Base-by-base conservation (phyloP, 2,329 filamentous ascomycete genomes). In the Aspergillus piperis region DNA sequence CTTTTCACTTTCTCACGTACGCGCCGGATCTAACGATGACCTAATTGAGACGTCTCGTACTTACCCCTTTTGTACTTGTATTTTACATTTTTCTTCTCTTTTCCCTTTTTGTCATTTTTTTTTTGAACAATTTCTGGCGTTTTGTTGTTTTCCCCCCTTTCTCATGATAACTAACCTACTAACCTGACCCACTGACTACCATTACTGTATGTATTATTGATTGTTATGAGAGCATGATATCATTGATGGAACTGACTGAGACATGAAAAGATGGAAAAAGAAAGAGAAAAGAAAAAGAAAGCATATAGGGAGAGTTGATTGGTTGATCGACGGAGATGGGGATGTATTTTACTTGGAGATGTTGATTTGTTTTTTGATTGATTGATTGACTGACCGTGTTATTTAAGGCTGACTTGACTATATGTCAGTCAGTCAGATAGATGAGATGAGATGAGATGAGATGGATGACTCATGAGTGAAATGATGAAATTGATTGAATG, bases 391-490 rank as follows among this genome's bases (percentile, higher is more conserved):
- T 49, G 25, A 39, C 41, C 25, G 32, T 27, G 47, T 57, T 49
- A 21, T 36, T 36, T 15, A 36, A 13, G 5, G 32, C 11, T 36
- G 11, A 36, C 5, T 6, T 36, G 11, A 13, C 11, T 36, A 36
- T 11, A 2, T 19, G 32, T 36, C 32, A 11, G 32, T 13, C n/a
- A 41, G 19, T 44, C 11, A 23, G 41, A 23, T 44, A 48, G 27
- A 53, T 49, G 38, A 39, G 49, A 52, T 42, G 51, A 32, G 54
- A 55, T 60, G 53, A 32, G 49, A 52, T 42, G 51, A 32, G 54
- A 55, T 60, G 53, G 57, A 64, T 62, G 64, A 66, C 41, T 60
- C 49, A 64, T 64, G 62, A 64, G 60, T 64, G 57, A 56, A 57
- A 57, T 57, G 41, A 57, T 50, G 49, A 44, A 48, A 51, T 44